A percentile compares a stretch with the other conserved stretches of the same genome.
phyloP scores from a whole-genome alignment of 257 asterid species.

The Plantago major region DNA sequence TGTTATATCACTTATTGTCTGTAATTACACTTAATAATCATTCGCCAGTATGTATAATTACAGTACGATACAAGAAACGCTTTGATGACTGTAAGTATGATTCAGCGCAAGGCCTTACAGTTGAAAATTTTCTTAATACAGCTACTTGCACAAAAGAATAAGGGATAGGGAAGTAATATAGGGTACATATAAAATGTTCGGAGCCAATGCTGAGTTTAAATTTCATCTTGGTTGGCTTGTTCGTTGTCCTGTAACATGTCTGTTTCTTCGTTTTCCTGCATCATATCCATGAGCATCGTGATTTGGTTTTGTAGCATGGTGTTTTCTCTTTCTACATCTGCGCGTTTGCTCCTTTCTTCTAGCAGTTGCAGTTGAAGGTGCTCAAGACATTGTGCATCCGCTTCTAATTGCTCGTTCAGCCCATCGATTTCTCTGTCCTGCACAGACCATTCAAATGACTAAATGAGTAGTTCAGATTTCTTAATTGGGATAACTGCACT shows the following conservation, averaged over 20 bases:
- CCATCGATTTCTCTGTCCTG: constrained; percentile 97
- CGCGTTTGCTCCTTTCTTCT: constrained; percentile 87
- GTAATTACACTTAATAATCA: no score
- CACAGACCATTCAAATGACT: constrained; percentile 7
- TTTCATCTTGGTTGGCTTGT: constrained; percentile 40
- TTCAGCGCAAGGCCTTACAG: background rate
- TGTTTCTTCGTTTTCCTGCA: constrained; percentile 69
- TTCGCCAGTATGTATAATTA: background rate
- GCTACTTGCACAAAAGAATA: constrained; percentile 29
- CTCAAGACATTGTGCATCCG: constrained; percentile 75
- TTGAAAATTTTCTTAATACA: constrained; percentile 3
- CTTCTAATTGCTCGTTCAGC: constrained; percentile 86
- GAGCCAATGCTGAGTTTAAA: constrained; percentile 25
- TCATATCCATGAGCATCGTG: constrained; percentile 87
- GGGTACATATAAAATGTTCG: constrained; percentile 14
- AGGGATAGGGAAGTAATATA: constrained; percentile 1
- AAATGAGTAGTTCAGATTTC: background rate
- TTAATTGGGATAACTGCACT: background rate
- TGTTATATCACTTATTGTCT: no score
- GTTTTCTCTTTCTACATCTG: constrained; percentile 80
- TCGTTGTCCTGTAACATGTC: constrained; percentile 81
- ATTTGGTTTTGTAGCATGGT: constrained; percentile 72
- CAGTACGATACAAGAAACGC: constrained; percentile 5
- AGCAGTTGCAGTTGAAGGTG: constrained; percentile 89
- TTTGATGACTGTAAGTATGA: background rate